A percentile compares a stretch with the other conserved stretches of the same genome.
Evolutionary conservation across 2,329 filamentous ascomycete genomes (phyloP).

Genomic region (Aspergillus sp.): DNA sequence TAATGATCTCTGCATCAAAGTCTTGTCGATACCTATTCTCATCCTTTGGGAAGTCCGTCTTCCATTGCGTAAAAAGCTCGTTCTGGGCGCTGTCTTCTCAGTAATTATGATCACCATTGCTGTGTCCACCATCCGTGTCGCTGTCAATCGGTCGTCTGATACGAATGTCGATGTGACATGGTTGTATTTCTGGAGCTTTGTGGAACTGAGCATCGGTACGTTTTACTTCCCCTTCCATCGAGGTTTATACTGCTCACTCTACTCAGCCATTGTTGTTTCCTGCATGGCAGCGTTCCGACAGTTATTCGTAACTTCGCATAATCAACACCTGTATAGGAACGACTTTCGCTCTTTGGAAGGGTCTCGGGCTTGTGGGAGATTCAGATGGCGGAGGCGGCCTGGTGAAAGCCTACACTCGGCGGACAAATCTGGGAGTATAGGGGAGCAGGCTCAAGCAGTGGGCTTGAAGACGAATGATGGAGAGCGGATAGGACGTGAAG

Average conservation of each 20-base stretch:
- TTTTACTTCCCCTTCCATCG: no score
- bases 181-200: slow-evolving; percentile 18
- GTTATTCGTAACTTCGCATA: slow-evolving; percentile 12
- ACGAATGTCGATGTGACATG: slow-evolving; percentile 15
- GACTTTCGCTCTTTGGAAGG: no score
- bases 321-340: slow-evolving; percentile 3
- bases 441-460: no score
- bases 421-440: no score
- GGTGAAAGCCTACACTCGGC: no score
- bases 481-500: no score
- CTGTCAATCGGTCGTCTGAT: slow-evolving; percentile 8
- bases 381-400: no score
- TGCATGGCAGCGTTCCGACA: slow-evolving; percentile 16
- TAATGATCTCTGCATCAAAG: neutral
- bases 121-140: slow-evolving; percentile 15
- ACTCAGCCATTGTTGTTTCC: slow-evolving; percentile 13
- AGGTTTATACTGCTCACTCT: no score
- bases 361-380: no score
- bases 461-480: no score
- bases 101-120: slow-evolving; percentile 15
- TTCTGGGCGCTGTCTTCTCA: slow-evolving; percentile 16
- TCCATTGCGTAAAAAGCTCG: slow-evolving; percentile 11
- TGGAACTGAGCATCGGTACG: slow-evolving; percentile 11
- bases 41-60: slow-evolving; percentile 15
- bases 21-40: slow-evolving; percentile 17